These are phyloP conservation scores for Aspergillus campestris DNA, from an alignment of 495 filamentous ascomycete genomes.

Conservation along the genomic window DNA sequence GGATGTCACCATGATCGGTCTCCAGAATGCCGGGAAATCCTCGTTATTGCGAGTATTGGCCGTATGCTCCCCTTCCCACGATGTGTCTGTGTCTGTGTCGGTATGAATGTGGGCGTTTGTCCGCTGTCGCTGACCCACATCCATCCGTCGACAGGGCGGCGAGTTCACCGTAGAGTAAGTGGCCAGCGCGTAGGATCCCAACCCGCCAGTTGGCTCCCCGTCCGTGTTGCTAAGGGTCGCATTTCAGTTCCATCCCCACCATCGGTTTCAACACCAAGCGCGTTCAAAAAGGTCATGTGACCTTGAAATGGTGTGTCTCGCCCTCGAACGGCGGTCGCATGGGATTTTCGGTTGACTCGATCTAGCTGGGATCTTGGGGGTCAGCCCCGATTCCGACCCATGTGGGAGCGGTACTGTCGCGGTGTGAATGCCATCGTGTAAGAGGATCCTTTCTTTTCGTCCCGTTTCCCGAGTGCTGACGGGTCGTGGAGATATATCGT, in stretches of 20 bases:
- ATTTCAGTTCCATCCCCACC: constrained; percentile 85
- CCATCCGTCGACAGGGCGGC: constrained; percentile 57
- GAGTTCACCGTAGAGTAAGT: constrained; percentile 99
- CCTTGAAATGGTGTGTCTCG: constrained; percentile 73
- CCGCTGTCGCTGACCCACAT: not conserved
- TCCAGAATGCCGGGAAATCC: constrained; percentile 98
- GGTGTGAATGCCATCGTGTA: constrained; percentile 97
- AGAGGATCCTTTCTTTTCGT: constrained; percentile 10
- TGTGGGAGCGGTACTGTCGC: constrained; percentile 99
- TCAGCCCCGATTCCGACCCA: constrained; percentile 91
- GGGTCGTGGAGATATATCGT: constrained; percentile 66
- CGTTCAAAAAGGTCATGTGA: constrained; percentile 96
- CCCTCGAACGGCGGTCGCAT: not conserved
- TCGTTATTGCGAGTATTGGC: constrained; percentile 88
- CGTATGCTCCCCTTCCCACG: constrained; percentile 46
- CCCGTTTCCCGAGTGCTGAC: not conserved
- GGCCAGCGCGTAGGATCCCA: constrained; percentile 7
- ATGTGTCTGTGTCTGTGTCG: too few species aligned
- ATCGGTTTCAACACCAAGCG: constrained; percentile 99
- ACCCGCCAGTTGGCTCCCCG: not conserved
- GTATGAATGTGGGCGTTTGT: too few species aligned
- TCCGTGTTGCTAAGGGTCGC: constrained; percentile 28
- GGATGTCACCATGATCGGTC: constrained; percentile 98
- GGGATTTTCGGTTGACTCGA: constrained; percentile 10
- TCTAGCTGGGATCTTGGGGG: constrained; percentile 90